phyloP scores from a whole-genome alignment of 1,284 basidiomycete species.

The Leccinum holopus region DNA sequence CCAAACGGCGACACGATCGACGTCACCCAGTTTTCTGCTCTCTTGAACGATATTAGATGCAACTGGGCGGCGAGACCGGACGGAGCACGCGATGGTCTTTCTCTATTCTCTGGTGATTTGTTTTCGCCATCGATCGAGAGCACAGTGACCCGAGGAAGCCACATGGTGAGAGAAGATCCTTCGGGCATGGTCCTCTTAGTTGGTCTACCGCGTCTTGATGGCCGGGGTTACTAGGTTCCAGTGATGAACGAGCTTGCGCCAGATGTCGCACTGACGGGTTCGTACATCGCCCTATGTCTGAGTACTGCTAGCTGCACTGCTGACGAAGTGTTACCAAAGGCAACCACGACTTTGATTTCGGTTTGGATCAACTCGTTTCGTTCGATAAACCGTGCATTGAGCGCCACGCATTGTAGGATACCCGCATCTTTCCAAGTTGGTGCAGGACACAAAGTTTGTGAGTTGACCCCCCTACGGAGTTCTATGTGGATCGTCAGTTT shows the following conservation, averaged over 20 bases:
- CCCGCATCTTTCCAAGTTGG: conserved; percentile 75
- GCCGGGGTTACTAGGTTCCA: conserved; percentile 55
- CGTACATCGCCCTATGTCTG: neutral
- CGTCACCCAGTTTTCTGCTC: conserved; percentile 69
- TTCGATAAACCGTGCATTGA: conserved; percentile 9
- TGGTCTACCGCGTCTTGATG: neutral
- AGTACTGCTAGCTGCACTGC: neutral
- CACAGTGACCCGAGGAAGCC: conserved; percentile 85
- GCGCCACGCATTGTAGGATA: conserved; percentile 51
- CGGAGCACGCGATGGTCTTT: conserved; percentile 66
- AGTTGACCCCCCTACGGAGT: conserved; percentile 37
- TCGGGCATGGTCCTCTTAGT: neutral
- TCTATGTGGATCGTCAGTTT: neutral
- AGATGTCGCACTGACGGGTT: conserved; percentile 68
- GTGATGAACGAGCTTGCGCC: conserved; percentile 77
- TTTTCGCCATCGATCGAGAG: conserved; percentile 89
- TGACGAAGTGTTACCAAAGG: conserved; percentile 36
- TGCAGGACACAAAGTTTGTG: conserved; percentile 58
- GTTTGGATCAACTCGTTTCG: conserved; percentile 20
- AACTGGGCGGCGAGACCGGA: conserved; percentile 51
- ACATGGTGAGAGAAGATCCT: conserved; percentile 66
- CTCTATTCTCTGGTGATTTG: conserved; percentile 87
- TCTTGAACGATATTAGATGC: conserved; percentile 58
- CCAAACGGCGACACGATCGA: conserved; percentile 62
- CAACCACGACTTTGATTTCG: conserved; percentile 66